These are phyloP conservation scores for Heracleum sosnowskyi DNA, from an alignment of 129 eudicot species.

Conservation along the genomic window DNA sequence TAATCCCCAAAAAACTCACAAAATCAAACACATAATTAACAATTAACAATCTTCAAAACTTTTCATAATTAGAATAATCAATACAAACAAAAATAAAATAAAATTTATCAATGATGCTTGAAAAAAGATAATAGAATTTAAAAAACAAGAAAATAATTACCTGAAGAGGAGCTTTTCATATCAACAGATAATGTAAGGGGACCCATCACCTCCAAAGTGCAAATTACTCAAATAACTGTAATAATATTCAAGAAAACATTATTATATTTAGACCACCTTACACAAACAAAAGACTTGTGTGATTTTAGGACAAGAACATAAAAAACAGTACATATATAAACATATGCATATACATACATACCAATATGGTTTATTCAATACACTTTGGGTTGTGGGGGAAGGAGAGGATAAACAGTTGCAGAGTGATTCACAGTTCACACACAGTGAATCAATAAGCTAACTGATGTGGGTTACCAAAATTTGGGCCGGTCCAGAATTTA, in stretches of 20 bases:
- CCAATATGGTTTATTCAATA: no score
- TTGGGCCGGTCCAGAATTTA: background rate
- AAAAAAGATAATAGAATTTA: background rate
- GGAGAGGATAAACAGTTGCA: conserved; percentile 5
- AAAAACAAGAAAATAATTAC: conserved; percentile 19
- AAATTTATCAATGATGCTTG: no score
- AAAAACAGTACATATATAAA: background rate
- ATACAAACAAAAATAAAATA: background rate
- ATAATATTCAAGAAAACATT: background rate
- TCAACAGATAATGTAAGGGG: conserved; percentile 50
- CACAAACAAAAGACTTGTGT: background rate
- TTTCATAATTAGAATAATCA: background rate
- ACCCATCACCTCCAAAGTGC: conserved; percentile 38
- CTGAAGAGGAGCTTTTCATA: conserved; percentile 39
- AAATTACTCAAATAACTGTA: background rate
- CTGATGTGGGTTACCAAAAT: background rate
- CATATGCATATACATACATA: background rate
- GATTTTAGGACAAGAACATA: background rate
- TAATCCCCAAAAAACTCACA: background rate
- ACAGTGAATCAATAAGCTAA: background rate
- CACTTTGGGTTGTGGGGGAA: background rate
- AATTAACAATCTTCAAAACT: background rate
- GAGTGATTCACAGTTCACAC: background rate
- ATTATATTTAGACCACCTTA: background rate
- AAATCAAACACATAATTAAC: background rate